Base-by-base conservation (phyloP, 78 protist genomes). In the Fonticula alba region DNA sequence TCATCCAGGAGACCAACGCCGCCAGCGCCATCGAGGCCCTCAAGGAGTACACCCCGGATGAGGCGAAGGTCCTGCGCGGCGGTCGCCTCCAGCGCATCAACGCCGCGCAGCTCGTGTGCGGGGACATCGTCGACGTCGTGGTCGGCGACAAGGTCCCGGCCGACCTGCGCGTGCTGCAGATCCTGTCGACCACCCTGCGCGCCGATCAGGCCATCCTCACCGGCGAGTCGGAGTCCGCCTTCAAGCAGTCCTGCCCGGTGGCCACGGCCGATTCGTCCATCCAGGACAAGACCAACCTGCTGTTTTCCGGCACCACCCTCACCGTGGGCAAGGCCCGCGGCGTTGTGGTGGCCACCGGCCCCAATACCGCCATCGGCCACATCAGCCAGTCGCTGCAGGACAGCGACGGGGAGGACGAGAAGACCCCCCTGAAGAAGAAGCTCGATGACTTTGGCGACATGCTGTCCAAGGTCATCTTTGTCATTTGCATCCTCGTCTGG, bases 111-210 rank as follows among this genome's bases (percentile, higher is more conserved):
- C 37, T 81, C 26, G 81, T 81, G 26, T 26, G 62, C 67, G 86
- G 86, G 46, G 86, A 81, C 63, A 60, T 81, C 17, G 77, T 81
- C 11, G 63, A 69, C 22, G 71, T 76, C 9, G 32, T 33, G 10
- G 57, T 41, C 27, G 98, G 98, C 56, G 78, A 76, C 66, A 77
- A 75, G 55, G 37, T 89, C 0, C 95, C 95, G 15, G 89, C 88
- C 10, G 97, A 91, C 49, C 58, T 85, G n/a, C 72, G 97, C 13
- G 26, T 91, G 14, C 43, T 87, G 15, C 55, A 75, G 20, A 35
- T 74, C 59, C 1, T 0, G 31, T 36, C 57, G 14, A 56, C 77
- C 7, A 43, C 74, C 20, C 68, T 82, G 27, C 60, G 69, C 15
- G 40, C 54, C 29, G 82, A 73, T 32, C 74, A 82, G 69, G 15